Base-by-base conservation (phyloP, 441 rosid species). In the Populus hybrid region DNA sequence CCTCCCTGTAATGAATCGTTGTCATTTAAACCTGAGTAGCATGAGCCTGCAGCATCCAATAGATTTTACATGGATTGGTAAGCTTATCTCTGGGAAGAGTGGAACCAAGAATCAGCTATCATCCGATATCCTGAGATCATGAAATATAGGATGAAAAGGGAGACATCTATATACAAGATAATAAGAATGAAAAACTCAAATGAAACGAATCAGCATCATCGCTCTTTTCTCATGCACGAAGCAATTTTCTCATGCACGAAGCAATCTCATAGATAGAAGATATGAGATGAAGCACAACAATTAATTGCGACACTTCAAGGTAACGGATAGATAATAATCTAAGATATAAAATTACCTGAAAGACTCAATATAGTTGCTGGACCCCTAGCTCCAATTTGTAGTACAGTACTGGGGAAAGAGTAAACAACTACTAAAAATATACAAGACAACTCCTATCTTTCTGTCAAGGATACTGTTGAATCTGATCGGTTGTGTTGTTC, bases 401-500 rank as follows among this genome's bases (percentile, higher is more conserved):
- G n/a, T 36, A 53, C 67, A 3, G 68, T 65, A 42, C 57, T 16
- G 50, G 46, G 66, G 73, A 75, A 38, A 73, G 28, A 64, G 61
- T 64, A 63, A 72, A 72, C 69, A 71, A 36, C 63, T 69, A 35
- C 59, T 32, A 69, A 34, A 69, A 50, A 46, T 11, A 32, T 10
- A 73, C 1, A n/a, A 12, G 61, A 64, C 74, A 74, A n/a, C 7
- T 67, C 32, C 86, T 81, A 89, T 84, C 95, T 80, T 82, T 86
- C 84, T 72, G 80, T 75, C 70, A 81, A 76, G 65, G 84, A 83
- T 71, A 64, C 69, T 5, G 90, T 89, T 19, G 87, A 84, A 81
- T 93, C 90, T 71, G 78, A 57, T 76, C 61, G 76, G 11, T 79
- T 69, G 67, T 75, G 64, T 68, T 90, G 78, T 78, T 87, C 91